These are phyloP conservation scores for Oryza meyeriana DNA, from an alignment of 176 grass and related monocot species.

Conservation along the genomic window DNA sequence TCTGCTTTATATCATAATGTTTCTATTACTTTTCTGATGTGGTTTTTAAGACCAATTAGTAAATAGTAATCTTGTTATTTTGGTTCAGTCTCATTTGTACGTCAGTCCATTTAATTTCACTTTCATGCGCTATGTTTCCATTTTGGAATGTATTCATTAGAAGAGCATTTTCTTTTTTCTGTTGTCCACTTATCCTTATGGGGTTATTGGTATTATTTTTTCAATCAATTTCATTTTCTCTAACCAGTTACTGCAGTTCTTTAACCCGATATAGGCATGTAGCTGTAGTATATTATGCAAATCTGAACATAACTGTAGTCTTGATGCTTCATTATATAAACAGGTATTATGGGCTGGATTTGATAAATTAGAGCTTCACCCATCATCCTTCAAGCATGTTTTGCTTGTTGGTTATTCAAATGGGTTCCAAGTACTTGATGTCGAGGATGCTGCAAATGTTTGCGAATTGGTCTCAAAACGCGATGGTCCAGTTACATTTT, in stretches of 20 bases:
- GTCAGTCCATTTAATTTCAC: constrained; percentile 3
- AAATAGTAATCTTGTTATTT: not conserved
- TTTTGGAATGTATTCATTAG: not conserved
- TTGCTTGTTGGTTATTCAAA: constrained; percentile 94
- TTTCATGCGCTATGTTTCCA: not conserved
- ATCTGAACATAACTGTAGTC: constrained; percentile 2
- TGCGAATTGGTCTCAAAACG: constrained; percentile 96
- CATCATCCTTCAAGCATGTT: constrained; percentile 88
- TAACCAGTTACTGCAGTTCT: not conserved
- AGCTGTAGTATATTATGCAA: constrained; percentile 8
- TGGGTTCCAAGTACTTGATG: constrained; percentile 99
- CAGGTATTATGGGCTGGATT: constrained; percentile 98
- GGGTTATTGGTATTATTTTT: not conserved
- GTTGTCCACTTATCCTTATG: constrained; percentile 1
- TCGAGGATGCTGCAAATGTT: constrained; percentile 93
- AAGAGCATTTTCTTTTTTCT: constrained; percentile 4
- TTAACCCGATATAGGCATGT: not conserved
- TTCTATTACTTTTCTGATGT: not conserved
- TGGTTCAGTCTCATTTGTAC: not conserved
- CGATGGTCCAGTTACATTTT: constrained; percentile 94
- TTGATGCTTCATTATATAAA: not conserved
- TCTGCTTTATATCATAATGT: not conserved
- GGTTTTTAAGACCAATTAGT: not conserved
- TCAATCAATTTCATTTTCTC: not conserved
- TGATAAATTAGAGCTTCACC: constrained; percentile 76